Percentiles rank a stretch among this genome's conserved stretches.
phyloP scores from a whole-genome alignment of 352 stramenopile species.

The Phytophthora niederhauseri region DNA sequence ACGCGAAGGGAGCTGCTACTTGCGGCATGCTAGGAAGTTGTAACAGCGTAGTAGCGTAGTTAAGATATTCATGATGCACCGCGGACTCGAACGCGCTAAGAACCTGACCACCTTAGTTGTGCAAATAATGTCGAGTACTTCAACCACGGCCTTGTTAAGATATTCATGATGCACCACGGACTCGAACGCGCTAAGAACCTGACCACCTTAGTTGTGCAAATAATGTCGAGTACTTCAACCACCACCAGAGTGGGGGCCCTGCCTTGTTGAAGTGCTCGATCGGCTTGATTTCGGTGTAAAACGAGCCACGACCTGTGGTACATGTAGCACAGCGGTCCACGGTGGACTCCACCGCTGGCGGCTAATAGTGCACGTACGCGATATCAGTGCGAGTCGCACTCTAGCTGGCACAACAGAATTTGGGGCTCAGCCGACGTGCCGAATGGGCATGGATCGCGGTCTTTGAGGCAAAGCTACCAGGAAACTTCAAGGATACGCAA shows the following conservation, averaged over 20 bases:
- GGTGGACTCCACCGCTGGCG: background rate
- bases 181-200: background rate
- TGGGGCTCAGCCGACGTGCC: conserved; percentile 1
- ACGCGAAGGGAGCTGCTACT: too few species aligned
- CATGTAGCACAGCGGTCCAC: background rate
- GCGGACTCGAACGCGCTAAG: background rate
- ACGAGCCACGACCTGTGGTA: background rate
- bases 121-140: background rate
- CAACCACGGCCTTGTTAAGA: too few species aligned
- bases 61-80: too few species aligned
- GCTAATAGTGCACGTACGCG: too few species aligned
- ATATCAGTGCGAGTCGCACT: background rate
- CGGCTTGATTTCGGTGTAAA: conserved; percentile 7
- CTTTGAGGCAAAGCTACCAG: conserved; percentile 19
- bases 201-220: background rate
- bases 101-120: background rate
- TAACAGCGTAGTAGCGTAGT: too few species aligned
- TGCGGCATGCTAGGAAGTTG: too few species aligned
- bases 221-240: conserved; percentile 5
- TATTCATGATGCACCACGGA: background rate
- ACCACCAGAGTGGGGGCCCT: conserved; percentile 4
- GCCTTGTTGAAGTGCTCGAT: conserved; percentile 15
- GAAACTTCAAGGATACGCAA: conserved; percentile 37
- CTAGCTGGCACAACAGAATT: conserved; percentile 2
- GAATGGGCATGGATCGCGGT: background rate